These are phyloP conservation scores for Thalassiosira mediterranea DNA, from an alignment of 352 stramenopile genomes.

Conservation along the genomic window DNA sequence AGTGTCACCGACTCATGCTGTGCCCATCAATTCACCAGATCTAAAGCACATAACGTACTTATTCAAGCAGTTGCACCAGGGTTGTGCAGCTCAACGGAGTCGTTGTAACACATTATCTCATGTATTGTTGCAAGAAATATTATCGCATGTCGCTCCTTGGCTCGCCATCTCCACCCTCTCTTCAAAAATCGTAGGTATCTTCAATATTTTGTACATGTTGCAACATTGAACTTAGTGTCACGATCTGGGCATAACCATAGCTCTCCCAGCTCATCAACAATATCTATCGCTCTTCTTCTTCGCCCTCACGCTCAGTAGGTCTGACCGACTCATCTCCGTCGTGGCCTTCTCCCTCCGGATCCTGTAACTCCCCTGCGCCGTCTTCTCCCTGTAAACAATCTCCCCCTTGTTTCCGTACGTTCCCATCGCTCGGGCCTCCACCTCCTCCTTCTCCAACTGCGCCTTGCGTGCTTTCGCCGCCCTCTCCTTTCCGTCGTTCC, in stretches of 20 bases:
- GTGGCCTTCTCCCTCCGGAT: slow-evolving; percentile 58
- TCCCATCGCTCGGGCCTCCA: slow-evolving; percentile 62
- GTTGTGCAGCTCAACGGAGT: no score
- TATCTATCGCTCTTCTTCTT: slow-evolving; percentile 83
- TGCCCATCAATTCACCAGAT: no score
- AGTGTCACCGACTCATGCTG: no score
- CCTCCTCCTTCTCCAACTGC: slow-evolving; percentile 46
- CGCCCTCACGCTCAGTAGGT: slow-evolving; percentile 66
- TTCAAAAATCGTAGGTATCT: no score
- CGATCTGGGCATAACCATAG: slow-evolving; percentile 58
- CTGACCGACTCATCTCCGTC: slow-evolving; percentile 51
- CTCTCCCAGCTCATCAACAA: slow-evolving; percentile 60
- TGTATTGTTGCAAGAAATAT: no score
- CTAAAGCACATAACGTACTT: no score
- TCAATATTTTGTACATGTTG: no score
- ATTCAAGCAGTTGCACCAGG: no score
- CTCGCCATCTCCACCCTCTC: no score
- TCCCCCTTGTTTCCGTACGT: slow-evolving; percentile 64
- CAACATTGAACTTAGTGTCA: no score
- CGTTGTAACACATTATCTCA: no score
- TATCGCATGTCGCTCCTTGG: no score
- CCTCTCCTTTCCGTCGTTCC: slow-evolving; percentile 52
- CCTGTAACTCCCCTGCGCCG: slow-evolving; percentile 74
- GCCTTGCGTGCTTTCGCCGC: slow-evolving; percentile 38
- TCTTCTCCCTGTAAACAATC: slow-evolving; percentile 78